Conservation (phyloP, 176 grass and related monocot genomes). For the Avena atlantica region DNA sequence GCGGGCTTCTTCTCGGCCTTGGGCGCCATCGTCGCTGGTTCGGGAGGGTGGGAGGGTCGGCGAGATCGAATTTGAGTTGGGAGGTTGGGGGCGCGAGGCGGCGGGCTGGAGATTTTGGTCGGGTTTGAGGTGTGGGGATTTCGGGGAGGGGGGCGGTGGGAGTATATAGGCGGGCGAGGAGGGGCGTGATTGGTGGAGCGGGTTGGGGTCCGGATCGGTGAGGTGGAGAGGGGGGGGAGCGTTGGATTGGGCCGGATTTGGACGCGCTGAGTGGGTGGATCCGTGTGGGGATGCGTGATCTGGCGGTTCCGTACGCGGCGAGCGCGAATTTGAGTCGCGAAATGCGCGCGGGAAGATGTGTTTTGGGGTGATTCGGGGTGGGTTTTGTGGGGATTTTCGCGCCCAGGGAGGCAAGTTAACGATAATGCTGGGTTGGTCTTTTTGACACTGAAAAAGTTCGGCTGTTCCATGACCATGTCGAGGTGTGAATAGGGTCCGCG, state of each 20-base stretch:
- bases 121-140: neutral
- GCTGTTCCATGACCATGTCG: too few species aligned
- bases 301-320: slow-evolving; percentile 5
- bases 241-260: slow-evolving; percentile 34
- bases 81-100: neutral
- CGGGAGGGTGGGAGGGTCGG: neutral
- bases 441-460: too few species aligned
- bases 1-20: slow-evolving; percentile 59
- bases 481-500: too few species aligned
- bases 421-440: too few species aligned
- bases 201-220: slow-evolving; percentile 36
- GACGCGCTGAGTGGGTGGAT: neutral
- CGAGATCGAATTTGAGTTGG: neutral
- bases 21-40: slow-evolving; percentile 46
- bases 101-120: neutral
- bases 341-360: slow-evolving; percentile 19
- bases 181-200: slow-evolving; percentile 7
- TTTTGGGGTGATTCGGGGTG: neutral
- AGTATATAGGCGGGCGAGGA: slow-evolving; percentile 28
- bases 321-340: neutral
- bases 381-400: neutral
- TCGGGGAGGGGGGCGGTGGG: neutral
- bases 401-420: too few species aligned
- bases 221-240: neutral
- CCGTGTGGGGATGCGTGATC: slow-evolving; percentile 26